These are phyloP conservation scores for Litsea cubeba DNA, from an alignment of 164 flowering plant species.

Conservation along the genomic window DNA sequence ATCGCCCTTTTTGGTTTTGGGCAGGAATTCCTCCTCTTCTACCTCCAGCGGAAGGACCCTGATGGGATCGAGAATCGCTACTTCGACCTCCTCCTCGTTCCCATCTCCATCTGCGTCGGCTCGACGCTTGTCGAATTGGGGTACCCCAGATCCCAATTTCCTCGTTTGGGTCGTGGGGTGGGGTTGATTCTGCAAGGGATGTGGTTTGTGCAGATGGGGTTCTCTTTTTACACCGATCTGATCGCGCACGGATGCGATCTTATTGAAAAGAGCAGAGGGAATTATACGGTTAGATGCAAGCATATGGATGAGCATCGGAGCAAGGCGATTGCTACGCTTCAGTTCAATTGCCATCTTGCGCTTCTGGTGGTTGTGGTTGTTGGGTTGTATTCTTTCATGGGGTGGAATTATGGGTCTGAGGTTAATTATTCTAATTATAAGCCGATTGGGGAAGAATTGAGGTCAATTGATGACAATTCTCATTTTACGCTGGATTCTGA, in stretches of 20 bases:
- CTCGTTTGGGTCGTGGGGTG: constrained; percentile 59
- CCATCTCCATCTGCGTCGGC: constrained; percentile 53
- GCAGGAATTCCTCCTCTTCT: constrained; percentile 76
- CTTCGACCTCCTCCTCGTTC: constrained; percentile 75
- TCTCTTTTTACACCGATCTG: constrained; percentile 58
- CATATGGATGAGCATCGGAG: constrained; percentile 75
- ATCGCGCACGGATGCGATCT: constrained; percentile 61
- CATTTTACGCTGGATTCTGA: constrained; percentile 80
- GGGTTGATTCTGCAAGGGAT: constrained; percentile 80
- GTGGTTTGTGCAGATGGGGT: constrained; percentile 93
- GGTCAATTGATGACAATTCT: constrained; percentile 27
- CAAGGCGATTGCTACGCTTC: constrained; percentile 80
- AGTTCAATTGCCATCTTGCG: constrained; percentile 90
- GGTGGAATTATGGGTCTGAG: constrained; percentile 7
- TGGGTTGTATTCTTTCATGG: constrained; percentile 39
- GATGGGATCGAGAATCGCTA: constrained; percentile 83
- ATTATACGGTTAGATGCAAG: constrained; percentile 70
- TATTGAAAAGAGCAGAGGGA: constrained; percentile 69
- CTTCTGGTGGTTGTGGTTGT: constrained; percentile 44
- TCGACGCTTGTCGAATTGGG: constrained; percentile 51
- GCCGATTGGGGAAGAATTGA: constrained; percentile 64
- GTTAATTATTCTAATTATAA: constrained; percentile 34
- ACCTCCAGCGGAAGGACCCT: constrained; percentile 59
- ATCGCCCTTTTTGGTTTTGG: constrained; percentile 57
- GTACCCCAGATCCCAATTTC: constrained; percentile 25